Evolutionary conservation across 2,329 filamentous ascomycete species (phyloP).

Genomic region (Calonectria hongkongensis): DNA sequence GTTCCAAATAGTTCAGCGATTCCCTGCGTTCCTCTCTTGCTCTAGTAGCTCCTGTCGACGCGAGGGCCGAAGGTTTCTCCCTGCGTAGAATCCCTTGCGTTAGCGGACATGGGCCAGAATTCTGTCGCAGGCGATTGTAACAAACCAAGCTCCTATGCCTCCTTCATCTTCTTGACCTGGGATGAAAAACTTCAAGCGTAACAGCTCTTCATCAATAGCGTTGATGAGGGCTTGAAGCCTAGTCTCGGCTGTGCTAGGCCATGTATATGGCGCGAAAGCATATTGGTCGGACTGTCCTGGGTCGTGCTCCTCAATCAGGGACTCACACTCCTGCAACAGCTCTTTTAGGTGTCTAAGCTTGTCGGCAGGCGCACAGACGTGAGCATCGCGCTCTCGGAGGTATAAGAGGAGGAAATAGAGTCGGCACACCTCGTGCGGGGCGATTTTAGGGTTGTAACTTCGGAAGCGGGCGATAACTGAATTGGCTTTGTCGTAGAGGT

Average conservation of each 20-base stretch:
- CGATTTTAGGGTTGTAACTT: constrained; percentile 15
- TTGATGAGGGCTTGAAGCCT: neutral
- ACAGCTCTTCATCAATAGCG: constrained; percentile 1
- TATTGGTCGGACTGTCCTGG: neutral
- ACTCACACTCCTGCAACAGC: neutral
- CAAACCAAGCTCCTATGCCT: neutral
- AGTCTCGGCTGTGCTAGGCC: neutral
- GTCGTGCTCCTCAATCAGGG: constrained; percentile 9
- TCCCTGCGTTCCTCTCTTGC: neutral
- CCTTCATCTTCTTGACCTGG: neutral
- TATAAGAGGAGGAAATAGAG: constrained; percentile 25
- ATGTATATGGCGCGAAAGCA: neutral
- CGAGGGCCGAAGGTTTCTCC: neutral
- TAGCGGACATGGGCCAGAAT: neutral
- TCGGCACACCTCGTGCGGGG: constrained; percentile 24
- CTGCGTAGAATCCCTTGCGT: neutral
- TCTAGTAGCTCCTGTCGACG: neutral
- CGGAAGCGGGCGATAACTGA: constrained; percentile 14
- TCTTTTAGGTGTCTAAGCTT: constrained; percentile 1
- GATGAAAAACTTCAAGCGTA: constrained; percentile 5
- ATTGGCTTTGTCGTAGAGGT: constrained; percentile 9
- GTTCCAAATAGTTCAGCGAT: neutral
- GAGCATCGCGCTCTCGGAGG: constrained; percentile 10
- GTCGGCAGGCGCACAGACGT: constrained; percentile 7
- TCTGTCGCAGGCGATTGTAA: neutral